Evolutionary conservation across 1,284 basidiomycete species (phyloP).

Genomic region (Ustilago vetiveriae): DNA sequence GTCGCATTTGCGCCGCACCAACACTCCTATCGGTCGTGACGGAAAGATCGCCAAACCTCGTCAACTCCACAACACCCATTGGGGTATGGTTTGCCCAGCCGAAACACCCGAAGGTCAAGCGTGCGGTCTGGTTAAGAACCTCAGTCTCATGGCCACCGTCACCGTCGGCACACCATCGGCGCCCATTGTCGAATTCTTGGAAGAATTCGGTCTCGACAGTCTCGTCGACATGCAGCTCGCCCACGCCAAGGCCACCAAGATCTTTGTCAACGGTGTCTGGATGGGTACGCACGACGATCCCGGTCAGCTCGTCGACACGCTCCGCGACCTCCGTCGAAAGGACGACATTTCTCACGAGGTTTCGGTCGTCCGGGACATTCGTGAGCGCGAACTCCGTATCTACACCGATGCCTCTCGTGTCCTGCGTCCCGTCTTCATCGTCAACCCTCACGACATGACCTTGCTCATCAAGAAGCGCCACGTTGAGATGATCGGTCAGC

Average conservation of each 20-base stretch:
- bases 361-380: constrained; percentile 94
- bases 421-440: constrained; percentile 95
- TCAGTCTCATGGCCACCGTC: constrained; percentile 96
- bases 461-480: constrained; percentile 86
- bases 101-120: constrained; percentile 99
- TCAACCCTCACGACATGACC: constrained; percentile 78
- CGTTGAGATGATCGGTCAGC: constrained; percentile 75
- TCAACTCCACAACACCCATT: constrained; percentile 98
- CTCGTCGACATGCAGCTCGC: constrained; percentile 63
- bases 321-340: constrained; percentile 89
- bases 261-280: constrained; percentile 99
- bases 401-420: constrained; percentile 98
- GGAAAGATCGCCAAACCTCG: constrained; percentile 99
- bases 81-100: constrained; percentile 97
- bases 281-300: constrained; percentile 99
- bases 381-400: constrained; percentile 90
- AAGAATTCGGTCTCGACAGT: constrained; percentile 80
- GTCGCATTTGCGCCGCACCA: constrained; percentile 96
- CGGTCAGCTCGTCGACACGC: constrained; percentile 87
- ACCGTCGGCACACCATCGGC: constrained; percentile 96
- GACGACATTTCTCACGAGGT: constrained; percentile 97
- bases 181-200: constrained; percentile 97
- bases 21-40: constrained; percentile 96
- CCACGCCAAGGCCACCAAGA: constrained; percentile 76
- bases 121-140: constrained; percentile 97